Conservation (phyloP, 441 rosid species). For the Erodium chrysanthum region DNA sequence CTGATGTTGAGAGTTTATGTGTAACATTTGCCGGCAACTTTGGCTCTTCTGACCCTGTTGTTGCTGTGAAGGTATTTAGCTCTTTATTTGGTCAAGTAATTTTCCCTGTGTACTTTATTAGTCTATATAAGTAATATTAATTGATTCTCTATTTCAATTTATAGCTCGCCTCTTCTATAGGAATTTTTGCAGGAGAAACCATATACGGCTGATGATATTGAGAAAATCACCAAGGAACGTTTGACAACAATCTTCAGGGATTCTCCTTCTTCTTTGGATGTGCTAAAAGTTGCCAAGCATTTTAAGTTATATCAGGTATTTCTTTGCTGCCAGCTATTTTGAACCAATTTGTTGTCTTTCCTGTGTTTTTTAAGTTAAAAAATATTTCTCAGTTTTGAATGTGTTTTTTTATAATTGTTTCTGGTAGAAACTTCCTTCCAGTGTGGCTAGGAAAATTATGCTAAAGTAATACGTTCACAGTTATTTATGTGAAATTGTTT, state of each 20-base stretch:
- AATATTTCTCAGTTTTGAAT: too few relatives aligned
- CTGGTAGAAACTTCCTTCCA: too few relatives aligned
- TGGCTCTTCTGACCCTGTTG: conserved; percentile 63
- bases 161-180: conserved; percentile 23
- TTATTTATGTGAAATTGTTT: too few relatives aligned
- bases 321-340: too few relatives aligned
- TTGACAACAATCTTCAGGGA: conserved; percentile 49
- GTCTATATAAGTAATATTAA: too few relatives aligned
- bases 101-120: too few relatives aligned
- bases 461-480: too few relatives aligned
- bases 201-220: conserved; percentile 62
- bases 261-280: conserved; percentile 65
- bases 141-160: not conserved
- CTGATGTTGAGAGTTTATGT: conserved; percentile 81
- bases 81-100: too few relatives aligned
- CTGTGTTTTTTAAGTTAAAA: too few relatives aligned
- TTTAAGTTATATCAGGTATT: conserved; percentile 79
- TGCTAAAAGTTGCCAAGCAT: conserved; percentile 61
- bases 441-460: too few relatives aligned
- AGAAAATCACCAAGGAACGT: conserved; percentile 38
- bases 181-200: conserved; percentile 69
- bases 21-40: conserved; percentile 43
- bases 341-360: too few relatives aligned
- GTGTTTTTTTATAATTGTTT: too few relatives aligned
- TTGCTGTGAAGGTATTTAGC: conserved; percentile 70